A percentile compares a stretch with the other conserved stretches of the same genome.
Evolutionary conservation across 2,329 filamentous ascomycete species (phyloP).

Genomic region (Calonectria multiphialidica): DNA sequence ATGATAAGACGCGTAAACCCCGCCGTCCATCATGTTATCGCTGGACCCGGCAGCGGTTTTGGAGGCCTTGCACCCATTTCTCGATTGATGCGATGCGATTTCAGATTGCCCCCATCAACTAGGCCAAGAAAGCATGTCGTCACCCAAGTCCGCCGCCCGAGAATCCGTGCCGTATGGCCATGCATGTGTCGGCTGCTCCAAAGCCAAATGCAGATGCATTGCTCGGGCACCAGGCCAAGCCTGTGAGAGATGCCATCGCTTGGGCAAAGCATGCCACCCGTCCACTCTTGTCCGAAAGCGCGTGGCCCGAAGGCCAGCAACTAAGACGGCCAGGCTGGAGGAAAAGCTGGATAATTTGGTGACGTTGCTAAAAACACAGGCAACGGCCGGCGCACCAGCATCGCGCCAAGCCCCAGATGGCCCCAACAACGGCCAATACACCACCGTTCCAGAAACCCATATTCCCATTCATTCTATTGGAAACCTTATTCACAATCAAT

Average conservation of each 20-base stretch:
- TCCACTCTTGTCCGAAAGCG: conserved; percentile 49
- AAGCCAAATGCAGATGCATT: conserved; percentile 58
- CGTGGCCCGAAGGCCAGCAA: conserved; percentile 31
- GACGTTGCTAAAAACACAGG: conserved; percentile 43
- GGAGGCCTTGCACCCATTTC: not conserved
- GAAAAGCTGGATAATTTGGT: conserved; percentile 45
- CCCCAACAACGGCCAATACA: not conserved
- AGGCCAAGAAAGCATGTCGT: conserved; percentile 12
- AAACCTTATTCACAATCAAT: not conserved
- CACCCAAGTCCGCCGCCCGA: conserved; percentile 15
- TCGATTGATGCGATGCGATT: not conserved
- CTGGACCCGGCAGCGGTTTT: not conserved
- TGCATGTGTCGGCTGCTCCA: conserved; percentile 55
- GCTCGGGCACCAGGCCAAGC: conserved; percentile 41
- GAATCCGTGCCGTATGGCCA: conserved; percentile 53
- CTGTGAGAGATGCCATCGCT: conserved; percentile 55
- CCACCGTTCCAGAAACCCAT: not conserved
- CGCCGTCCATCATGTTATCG: not conserved
- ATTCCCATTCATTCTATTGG: not conserved
- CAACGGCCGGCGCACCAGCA: not conserved
- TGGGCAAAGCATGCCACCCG: conserved; percentile 54
- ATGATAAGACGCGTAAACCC: not conserved
- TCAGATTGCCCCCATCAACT: not conserved
- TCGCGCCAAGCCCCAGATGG: not conserved
- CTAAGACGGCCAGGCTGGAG: conserved; percentile 38